Percentiles rank a stretch among this genome's conserved stretches.
These are phyloP conservation scores for Fusarium oxysporum DNA, from an alignment of 2,329 filamentous ascomycete genomes.

Conservation along the genomic window DNA sequence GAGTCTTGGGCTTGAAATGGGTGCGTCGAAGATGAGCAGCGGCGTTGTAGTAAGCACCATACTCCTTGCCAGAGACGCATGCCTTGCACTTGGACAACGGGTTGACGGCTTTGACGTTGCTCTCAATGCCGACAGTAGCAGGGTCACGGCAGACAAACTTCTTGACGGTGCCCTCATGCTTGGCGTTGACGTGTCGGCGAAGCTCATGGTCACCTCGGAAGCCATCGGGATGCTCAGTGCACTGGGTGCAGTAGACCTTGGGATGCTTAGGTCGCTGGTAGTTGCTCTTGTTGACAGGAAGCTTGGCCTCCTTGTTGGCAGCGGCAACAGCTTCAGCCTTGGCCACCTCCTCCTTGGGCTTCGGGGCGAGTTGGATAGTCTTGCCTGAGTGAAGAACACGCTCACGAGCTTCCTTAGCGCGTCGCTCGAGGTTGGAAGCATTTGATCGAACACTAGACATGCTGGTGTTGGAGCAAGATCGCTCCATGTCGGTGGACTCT, in stretches of 20 bases:
- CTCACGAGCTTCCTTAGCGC: conserved; percentile 61
- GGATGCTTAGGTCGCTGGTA: conserved; percentile 74
- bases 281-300: conserved; percentile 56
- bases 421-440: conserved; percentile 57
- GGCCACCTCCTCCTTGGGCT: conserved; percentile 48
- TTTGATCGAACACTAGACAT: conserved; percentile 57
- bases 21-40: conserved; percentile 88
- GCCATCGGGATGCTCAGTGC: conserved; percentile 78
- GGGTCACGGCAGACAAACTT: conserved; percentile 72
- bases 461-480: conserved; percentile 60
- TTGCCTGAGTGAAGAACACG: conserved; percentile 59
- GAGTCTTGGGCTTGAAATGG: conserved; percentile 80
- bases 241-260: conserved; percentile 77
- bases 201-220: conserved; percentile 91
- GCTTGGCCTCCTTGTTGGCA: conserved; percentile 56
- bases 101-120: conserved; percentile 64
- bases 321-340: conserved; percentile 5
- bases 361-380: conserved; percentile 58
- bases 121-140: conserved; percentile 51
- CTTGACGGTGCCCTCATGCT: conserved; percentile 70
- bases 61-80: conserved; percentile 80
- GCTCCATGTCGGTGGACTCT: conserved; percentile 57
- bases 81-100: conserved; percentile 86
- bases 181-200: conserved; percentile 71
- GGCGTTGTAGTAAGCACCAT: conserved; percentile 94